phyloP scores from a whole-genome alignment of 108 stramenopile genomes.

The Fistulifera solaris region DNA sequence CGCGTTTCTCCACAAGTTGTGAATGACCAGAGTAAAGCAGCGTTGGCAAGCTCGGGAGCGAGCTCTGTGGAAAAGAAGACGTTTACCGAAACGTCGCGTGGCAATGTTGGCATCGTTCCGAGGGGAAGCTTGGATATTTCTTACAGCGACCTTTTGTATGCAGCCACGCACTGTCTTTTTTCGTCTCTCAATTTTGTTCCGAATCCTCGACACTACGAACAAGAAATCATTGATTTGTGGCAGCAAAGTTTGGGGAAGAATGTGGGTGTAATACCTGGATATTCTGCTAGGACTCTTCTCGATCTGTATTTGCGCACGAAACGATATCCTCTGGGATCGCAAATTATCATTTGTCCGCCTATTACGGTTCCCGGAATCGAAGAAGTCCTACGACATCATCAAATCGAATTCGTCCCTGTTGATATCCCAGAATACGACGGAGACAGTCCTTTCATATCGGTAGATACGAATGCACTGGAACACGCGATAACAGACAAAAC shows the following conservation, averaged over 20 bases:
- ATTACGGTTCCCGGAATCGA: constrained; percentile 76
- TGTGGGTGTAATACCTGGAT: constrained; percentile 41
- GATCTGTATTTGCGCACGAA: constrained; percentile 57
- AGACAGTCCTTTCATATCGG: constrained; percentile 7
- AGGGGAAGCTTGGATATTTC: constrained; percentile 67
- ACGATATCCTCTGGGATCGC: constrained; percentile 42
- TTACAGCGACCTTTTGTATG: constrained; percentile 38
- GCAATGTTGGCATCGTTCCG: constrained; percentile 22
- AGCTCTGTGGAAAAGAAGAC: background rate
- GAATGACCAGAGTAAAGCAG: background rate
- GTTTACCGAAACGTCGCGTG: background rate
- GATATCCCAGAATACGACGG: constrained; percentile 33
- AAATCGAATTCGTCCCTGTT: constrained; percentile 49
- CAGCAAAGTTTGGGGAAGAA: background rate
- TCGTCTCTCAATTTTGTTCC: background rate
- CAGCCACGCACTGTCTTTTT: constrained; percentile 23
- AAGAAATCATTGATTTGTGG: constrained; percentile 6
- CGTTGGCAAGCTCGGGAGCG: background rate
- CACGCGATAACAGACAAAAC: constrained; percentile 43
- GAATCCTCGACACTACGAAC: constrained; percentile 1
- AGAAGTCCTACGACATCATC: constrained; percentile 45
- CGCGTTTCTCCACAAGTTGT: too few species aligned
- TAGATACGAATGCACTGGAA: constrained; percentile 35
- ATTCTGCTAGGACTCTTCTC: constrained; percentile 65
- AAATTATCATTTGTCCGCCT: constrained; percentile 63